These are phyloP conservation scores for Calonectria pseudoturangicola DNA, from an alignment of 2,329 filamentous ascomycete genomes.

Conservation along the genomic window DNA sequence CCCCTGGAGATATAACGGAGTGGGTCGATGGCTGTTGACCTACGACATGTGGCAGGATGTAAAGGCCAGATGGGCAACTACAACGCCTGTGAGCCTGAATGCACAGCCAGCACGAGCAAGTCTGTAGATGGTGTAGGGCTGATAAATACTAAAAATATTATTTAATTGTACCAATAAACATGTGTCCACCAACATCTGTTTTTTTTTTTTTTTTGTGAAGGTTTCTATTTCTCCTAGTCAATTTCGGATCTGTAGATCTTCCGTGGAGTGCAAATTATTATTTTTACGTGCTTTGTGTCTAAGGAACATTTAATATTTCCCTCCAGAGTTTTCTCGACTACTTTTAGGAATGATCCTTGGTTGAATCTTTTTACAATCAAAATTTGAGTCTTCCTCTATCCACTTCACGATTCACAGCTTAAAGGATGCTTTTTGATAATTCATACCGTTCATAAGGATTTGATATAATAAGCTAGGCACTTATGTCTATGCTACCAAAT, in stretches of 20 bases:
- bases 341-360: too few relatives aligned
- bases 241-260: background rate
- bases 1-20: conserved; percentile 63
- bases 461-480: conserved; percentile 5
- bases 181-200: background rate
- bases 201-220: background rate
- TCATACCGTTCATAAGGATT: background rate
- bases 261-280: too few relatives aligned
- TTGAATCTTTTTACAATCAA: too few relatives aligned
- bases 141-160: background rate
- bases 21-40: conserved; percentile 63
- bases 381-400: too few relatives aligned
- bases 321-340: too few relatives aligned
- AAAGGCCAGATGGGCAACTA: conserved; percentile 56
- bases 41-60: conserved; percentile 64
- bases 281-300: too few relatives aligned
- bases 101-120: conserved; percentile 34
- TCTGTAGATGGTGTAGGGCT: conserved; percentile 31
- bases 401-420: background rate
- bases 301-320: too few relatives aligned
- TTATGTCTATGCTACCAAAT: conserved; percentile 20
- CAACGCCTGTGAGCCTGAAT: background rate
- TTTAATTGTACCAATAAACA: background rate
- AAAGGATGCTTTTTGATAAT: background rate
- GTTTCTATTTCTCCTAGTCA: too few relatives aligned